These are phyloP conservation scores for Pleurostoma richardsiae DNA, from an alignment of 2,329 filamentous ascomycete genomes.

Conservation along the genomic window DNA sequence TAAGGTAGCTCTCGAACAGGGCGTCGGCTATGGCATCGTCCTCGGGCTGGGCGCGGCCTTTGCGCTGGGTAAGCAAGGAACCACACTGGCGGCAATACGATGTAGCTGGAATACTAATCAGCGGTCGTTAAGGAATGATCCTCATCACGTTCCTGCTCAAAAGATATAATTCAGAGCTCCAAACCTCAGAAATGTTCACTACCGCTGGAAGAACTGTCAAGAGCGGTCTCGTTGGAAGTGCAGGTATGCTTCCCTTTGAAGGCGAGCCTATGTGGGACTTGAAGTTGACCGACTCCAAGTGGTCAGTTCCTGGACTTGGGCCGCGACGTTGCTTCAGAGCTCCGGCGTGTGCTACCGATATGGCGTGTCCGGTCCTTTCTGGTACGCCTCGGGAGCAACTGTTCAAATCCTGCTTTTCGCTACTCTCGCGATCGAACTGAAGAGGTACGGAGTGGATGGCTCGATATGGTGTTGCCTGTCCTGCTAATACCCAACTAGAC, in stretches of 20 bases:
- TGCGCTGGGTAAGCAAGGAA: slow-evolving; percentile 47
- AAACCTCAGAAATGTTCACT: slow-evolving; percentile 90
- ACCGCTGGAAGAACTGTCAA: slow-evolving; percentile 87
- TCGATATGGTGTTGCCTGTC: too few species aligned
- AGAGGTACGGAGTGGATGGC: slow-evolving; percentile 31
- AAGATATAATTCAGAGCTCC: slow-evolving; percentile 56
- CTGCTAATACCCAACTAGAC: slow-evolving; percentile 26
- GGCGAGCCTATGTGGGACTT: too few species aligned
- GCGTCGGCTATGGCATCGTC: slow-evolving; percentile 73
- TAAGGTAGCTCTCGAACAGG: slow-evolving; percentile 43
- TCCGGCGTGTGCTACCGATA: slow-evolving; percentile 81
- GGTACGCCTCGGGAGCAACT: slow-evolving; percentile 66
- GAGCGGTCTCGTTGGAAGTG: slow-evolving; percentile 79
- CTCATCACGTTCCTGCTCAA: slow-evolving; percentile 27
- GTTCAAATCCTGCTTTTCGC: slow-evolving; percentile 89
- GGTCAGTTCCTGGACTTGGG: slow-evolving; percentile 47
- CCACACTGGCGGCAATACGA: too few species aligned
- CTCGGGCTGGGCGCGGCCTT: slow-evolving; percentile 70
- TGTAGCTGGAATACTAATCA: too few species aligned
- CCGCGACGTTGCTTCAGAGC: slow-evolving; percentile 73
- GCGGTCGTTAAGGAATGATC: slow-evolving; percentile 24
- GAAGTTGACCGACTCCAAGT: neutral
- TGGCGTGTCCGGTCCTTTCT: slow-evolving; percentile 56
- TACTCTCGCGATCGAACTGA: slow-evolving; percentile 84
- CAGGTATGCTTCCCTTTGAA: slow-evolving; percentile 41